Evolutionary conservation across 495 filamentous ascomycete genomes (phyloP).

Genomic region (Aspergillus indologenus): DNA sequence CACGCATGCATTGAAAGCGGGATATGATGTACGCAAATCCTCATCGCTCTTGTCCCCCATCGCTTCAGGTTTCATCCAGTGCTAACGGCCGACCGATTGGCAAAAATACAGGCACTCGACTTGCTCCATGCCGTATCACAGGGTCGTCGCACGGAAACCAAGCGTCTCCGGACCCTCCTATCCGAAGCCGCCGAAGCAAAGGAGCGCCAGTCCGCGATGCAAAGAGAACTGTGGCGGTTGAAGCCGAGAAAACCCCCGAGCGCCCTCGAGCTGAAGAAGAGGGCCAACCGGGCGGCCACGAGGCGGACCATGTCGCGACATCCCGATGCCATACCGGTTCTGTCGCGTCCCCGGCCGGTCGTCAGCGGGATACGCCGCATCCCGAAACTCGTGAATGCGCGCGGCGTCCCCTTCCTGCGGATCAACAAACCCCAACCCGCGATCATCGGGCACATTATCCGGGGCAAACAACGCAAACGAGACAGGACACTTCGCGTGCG

Average conservation of each 20-base stretch:
- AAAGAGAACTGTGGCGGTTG: conserved; percentile 16
- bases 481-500: conserved; percentile 44
- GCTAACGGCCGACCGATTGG: conserved; percentile 18
- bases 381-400: conserved; percentile 56
- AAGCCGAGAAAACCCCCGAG: conserved; percentile 20
- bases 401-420: conserved; percentile 66
- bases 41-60: no score
- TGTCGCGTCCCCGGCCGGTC: conserved; percentile 44
- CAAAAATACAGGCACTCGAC: conserved; percentile 33
- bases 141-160: conserved; percentile 24
- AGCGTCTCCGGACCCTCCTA: conserved; percentile 26
- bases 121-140: conserved; percentile 38
- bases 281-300: conserved; percentile 27
- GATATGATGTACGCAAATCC: conserved; percentile 56
- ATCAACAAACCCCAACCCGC: conserved; percentile 65
- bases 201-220: conserved; percentile 19
- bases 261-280: conserved; percentile 25
- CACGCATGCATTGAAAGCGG: conserved; percentile 55
- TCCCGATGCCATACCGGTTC: conserved; percentile 39
- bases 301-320: conserved; percentile 28
- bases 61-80: not conserved
- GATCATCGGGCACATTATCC: conserved; percentile 53
- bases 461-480: not conserved
- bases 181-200: conserved; percentile 18
- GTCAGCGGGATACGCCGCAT: conserved; percentile 54